Evolutionary conservation across 129 eudicot species (phyloP), one percentile per base, ranked within the genome.

Genomic region (Tanacetum coccineum): DNA sequence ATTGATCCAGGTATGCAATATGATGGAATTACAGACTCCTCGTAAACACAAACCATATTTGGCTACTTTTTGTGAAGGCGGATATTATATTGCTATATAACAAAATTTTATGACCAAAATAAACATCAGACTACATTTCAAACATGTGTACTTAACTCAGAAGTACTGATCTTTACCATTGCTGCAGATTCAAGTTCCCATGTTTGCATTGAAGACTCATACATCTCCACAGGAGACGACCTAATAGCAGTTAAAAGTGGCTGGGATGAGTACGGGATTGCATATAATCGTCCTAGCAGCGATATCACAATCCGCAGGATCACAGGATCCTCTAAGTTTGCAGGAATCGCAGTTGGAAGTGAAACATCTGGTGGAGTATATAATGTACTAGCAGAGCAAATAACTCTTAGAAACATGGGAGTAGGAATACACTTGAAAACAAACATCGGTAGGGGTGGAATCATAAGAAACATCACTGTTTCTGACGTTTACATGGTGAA

Each of bases 361-460:
- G 90, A 90, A 65, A 90, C 86, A 80, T 90, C 97, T 1, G 97
- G 97, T 32, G 91, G 97, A 10, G 75, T 90, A 18, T 87, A 89
- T 13, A 67, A 70, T 6, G 50, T 90, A 6, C 32, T 84, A 0
- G 91, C 68, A 2, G 85, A 90, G 76, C 66, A 84, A 13, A 73
- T 87, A 68, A 76, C 76, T 67, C 52, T 90, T 7, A 71, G 65
- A 19, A 72, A 82, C 54, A 87, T 92, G 54, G 68, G 79, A 55
- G 44, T 62, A 0, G 97, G 97, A 18, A 79, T 90, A 62, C 89
- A 76, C 48, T 25, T 90, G 22, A 81, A 82, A 68, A 90, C 97
- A n/a, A 74, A 77, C 17, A 76, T 66, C 22, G 97, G 97, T 19
- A 76, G 97, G 48, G 97, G 97, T 13, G 97, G 95, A 10, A 82